phyloP scores from a whole-genome alignment of 805 yeast genomes.

The Wickerhamomyces kurtzmanii region DNA sequence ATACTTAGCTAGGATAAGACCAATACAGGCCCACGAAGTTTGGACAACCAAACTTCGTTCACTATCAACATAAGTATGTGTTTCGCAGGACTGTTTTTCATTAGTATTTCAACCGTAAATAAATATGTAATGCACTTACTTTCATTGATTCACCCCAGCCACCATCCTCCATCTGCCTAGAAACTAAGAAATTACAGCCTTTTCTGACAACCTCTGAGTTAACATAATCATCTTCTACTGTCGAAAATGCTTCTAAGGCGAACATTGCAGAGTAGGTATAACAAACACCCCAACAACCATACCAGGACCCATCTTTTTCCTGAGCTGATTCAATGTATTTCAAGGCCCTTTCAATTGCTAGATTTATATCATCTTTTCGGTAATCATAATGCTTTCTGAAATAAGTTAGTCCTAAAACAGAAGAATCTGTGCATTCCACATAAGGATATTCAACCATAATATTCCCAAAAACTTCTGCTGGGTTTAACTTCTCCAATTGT shows the following conservation, averaged over 20 bases:
- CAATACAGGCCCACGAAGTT: constrained; percentile 89
- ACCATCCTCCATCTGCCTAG: constrained; percentile 77
- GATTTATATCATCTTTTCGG: constrained; percentile 50
- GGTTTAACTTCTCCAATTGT: constrained; percentile 68
- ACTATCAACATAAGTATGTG: constrained; percentile 62
- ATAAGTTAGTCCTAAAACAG: constrained; percentile 79
- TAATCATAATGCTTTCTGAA: constrained; percentile 62
- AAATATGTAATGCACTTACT: constrained; percentile 71
- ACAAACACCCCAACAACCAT: constrained; percentile 98
- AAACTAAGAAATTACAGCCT: constrained; percentile 80
- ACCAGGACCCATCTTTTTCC: constrained; percentile 86
- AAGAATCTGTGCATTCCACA: constrained; percentile 96
- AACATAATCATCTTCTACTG: constrained; percentile 53
- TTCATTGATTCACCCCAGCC: constrained; percentile 98
- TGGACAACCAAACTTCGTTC: constrained; percentile 66
- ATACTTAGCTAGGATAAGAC: constrained; percentile 68
- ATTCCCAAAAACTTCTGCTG: constrained; percentile 97
- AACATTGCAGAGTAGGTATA: constrained; percentile 96
- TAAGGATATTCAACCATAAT: constrained; percentile 98
- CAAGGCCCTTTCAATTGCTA: constrained; percentile 69
- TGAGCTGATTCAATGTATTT: constrained; percentile 64
- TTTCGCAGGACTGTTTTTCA: no score
- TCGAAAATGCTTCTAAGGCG: constrained; percentile 84
- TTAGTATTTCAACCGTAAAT: no score
- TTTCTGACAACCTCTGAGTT: constrained; percentile 52